Base-by-base conservation (phyloP, 441 rosid genomes). In the Adansonia gregorii region DNA sequence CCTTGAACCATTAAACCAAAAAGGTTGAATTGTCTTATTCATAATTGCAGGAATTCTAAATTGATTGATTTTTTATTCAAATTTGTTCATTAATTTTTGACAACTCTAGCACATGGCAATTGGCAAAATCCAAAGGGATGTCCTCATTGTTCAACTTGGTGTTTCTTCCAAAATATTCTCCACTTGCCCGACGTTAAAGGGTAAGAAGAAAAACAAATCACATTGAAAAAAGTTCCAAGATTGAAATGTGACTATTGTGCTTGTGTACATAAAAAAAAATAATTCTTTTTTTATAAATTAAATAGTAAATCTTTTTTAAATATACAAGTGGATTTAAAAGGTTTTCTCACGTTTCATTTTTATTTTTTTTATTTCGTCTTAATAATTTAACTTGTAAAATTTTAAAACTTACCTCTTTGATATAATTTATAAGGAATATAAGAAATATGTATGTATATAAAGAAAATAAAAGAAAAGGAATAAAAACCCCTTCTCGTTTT, bases 11-110 rank as follows among this genome's bases (percentile, higher is more conserved):
- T 68, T 5, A 68, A 51, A 15, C 9, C 27, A 52, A 51, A 70
- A 71, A 52, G 61, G 61, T 52, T 71, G 74, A 15, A 71, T 71
- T 71, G 74, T 71, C 46, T 6, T 71, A 31, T 52, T 52, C 60
- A 41, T 9, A 17, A 66, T 31, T 24, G 27, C 19, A n/a, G 49
- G 43, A 43, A 0, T 8, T 66, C 41, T 0, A 7, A 51, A 22
- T 15, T 27, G 6, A 20, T 11, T 1, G 6, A 54, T 24, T 9
- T 22, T 22, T 22, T 59, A 60, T 22, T 20, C 2, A 5, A 60
- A 24, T 22, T 22, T 24, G 1, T 55, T 17, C n/a, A 22, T 60
- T 22, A 60, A 60, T 17, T 24, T 49, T 39, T 43, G 71, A 8
- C 61, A 52, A 27, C 8, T 51, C 12, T 27, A 14, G 74, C 46